Base-by-base conservation (phyloP, 768 basidiomycete genomes). In the Suillus alpinus region DNA sequence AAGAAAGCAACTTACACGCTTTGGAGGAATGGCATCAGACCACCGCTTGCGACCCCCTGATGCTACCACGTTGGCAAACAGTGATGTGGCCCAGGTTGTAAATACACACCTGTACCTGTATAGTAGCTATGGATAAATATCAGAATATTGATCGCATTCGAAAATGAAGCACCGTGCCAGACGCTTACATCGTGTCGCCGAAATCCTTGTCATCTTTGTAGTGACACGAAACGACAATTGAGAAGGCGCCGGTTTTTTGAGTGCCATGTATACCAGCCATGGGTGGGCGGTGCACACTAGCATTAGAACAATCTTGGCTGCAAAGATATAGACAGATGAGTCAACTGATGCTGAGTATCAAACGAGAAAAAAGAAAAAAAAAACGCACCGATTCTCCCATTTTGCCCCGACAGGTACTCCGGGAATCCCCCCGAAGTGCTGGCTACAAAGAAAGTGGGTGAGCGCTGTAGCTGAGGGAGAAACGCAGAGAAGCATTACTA, bases 161-260 rank as follows among this genome's bases (percentile, higher is more conserved):
- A 20, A 8, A 50, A 52, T 51, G 34, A 47, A 29, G 13, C 6
- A 18, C 14, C 9, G 43, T 31, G 47, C 16, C n/a, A 32, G 29
- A 32, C 51, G 2, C 67, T 37, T 57, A 74, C 73, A 74, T 62
- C 3, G 68, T 52, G 20, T 72, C 67, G 1, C 71, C 71, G 0
- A 59, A 60, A 41, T 72, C 71, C 43, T 69, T 60, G 26, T 72
- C 47, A 36, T 74, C 71, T 46, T 46, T 7, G 58, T 74, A 72
- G 9, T 6, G 9, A 23, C n/a, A 4, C 2, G 72, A 70, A 23
- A 72, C 3, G 9, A 40, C 61, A 37, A 74, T 36, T 20, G 71
- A 72, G 26, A 18, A 66, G 1, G 29, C 56, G 12, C 73, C 71
- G 0, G 59, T 13, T 7, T 0, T 14, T 3, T 6, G 3, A 13